phyloP scores from a whole-genome alignment of 345 rosid species.

The Diplotaxis tenuifolia region DNA sequence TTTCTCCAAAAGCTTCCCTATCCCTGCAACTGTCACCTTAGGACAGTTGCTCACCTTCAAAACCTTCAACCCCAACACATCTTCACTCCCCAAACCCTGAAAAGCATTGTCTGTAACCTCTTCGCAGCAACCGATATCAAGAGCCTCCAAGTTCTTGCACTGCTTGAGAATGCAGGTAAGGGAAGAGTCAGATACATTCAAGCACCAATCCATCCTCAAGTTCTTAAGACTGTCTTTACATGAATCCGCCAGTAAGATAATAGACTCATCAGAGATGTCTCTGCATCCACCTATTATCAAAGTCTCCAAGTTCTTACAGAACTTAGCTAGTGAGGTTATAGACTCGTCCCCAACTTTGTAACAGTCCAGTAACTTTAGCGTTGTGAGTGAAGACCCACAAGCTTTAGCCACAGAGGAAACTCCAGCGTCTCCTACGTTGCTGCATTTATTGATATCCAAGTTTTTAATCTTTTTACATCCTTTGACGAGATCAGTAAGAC shows the following conservation, averaged over 20 bases:
- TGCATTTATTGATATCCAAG: constrained; percentile 83
- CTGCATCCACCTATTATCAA: constrained; percentile 80
- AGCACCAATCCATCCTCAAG: constrained; percentile 95
- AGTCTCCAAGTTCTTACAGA: constrained; percentile 71
- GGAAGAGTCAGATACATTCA: constrained; percentile 68
- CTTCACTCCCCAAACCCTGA: constrained; percentile 41
- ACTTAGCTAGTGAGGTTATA: constrained; percentile 53
- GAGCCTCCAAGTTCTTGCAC: constrained; percentile 79
- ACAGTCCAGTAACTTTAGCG: constrained; percentile 80
- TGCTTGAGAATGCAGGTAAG: constrained; percentile 56
- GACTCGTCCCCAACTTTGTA: constrained; percentile 71
- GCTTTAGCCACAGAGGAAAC: constrained; percentile 61
- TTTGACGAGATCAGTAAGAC: constrained; percentile 60
- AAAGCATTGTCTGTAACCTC: constrained; percentile 76
- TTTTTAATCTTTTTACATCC: constrained; percentile 60
- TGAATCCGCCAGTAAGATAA: constrained; percentile 59
- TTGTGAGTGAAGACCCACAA: constrained; percentile 65
- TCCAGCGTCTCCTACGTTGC: constrained; percentile 67
- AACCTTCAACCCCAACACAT: constrained; percentile 55
- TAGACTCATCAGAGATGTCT: constrained; percentile 59
- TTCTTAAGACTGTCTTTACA: constrained; percentile 65
- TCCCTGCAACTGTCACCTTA: constrained; percentile 62
- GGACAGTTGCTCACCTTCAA: constrained; percentile 76
- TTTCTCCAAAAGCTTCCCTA: constrained; percentile 64
- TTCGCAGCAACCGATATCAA: constrained; percentile 88